A percentile compares a stretch with the other conserved stretches of the same genome.
phyloP scores from a whole-genome alignment of 73 alveolate genomes.

The Paramecium caudatum region DNA sequence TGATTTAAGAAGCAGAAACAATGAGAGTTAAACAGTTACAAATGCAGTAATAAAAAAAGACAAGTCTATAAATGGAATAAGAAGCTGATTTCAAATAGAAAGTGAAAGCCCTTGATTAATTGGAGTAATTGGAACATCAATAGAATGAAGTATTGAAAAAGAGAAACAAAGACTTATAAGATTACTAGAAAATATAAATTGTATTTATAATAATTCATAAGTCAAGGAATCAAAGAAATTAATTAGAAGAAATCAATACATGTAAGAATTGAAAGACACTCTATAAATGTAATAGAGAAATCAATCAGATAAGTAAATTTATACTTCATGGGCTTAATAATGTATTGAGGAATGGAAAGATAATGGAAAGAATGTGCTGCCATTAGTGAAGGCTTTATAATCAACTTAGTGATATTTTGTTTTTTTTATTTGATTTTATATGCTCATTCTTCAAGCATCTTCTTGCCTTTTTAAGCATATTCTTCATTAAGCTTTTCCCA shows the following conservation, averaged over 20 bases:
- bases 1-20: slow-evolving; percentile 45
- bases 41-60: background rate
- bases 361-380: slow-evolving; percentile 36
- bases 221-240: slow-evolving; percentile 48
- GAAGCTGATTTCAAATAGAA: slow-evolving; percentile 42
- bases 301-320: slow-evolving; percentile 32
- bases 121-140: background rate
- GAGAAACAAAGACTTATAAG: slow-evolving; percentile 49
- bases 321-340: slow-evolving; percentile 55
- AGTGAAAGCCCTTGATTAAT: slow-evolving; percentile 2
- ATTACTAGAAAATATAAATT: background rate
- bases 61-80: background rate
- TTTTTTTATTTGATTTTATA: no score
- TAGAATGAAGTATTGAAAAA: slow-evolving; percentile 42
- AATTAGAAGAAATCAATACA: background rate
- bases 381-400: slow-evolving; percentile 40
- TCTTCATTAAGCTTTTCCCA: slow-evolving; percentile 75
- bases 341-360: slow-evolving; percentile 70
- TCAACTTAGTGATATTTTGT: background rate
- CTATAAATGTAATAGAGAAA: slow-evolving; percentile 1
- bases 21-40: background rate
- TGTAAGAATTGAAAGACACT: slow-evolving; percentile 11
- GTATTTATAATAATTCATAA: background rate
- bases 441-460: slow-evolving; percentile 49
- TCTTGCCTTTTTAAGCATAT: slow-evolving; percentile 65